Conservation (phyloP, 2,329 filamentous ascomycete species). For the Amauroascus verrucosus region DNA sequence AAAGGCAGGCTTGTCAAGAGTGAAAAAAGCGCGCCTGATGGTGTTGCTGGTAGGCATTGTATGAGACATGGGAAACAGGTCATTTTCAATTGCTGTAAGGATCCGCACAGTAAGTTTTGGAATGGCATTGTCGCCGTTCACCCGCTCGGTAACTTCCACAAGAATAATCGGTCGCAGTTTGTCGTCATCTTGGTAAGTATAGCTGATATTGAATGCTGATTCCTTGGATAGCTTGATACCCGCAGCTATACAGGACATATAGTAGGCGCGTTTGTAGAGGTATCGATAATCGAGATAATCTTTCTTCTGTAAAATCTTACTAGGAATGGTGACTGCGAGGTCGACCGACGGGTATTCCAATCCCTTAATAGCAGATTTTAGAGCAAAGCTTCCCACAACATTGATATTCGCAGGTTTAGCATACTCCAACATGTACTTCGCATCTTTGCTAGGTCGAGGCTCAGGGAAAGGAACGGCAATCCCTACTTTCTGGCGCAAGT, state of each 20-base stretch:
- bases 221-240: conserved; percentile 52
- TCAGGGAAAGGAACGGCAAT: conserved; percentile 74
- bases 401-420: conserved; percentile 67
- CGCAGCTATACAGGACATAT: conserved; percentile 69
- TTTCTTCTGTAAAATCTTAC: conserved; percentile 74
- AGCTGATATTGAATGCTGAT: conserved; percentile 49
- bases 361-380: conserved; percentile 60
- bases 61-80: conserved; percentile 61
- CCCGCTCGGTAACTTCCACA: conserved; percentile 29
- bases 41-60: conserved; percentile 60
- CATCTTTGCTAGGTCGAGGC: conserved; percentile 64
- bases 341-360: conserved; percentile 54
- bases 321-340: conserved; percentile 77
- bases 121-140: conserved; percentile 30
- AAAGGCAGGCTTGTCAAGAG: conserved; percentile 36
- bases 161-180: conserved; percentile 60
- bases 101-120: conserved; percentile 57
- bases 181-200: conserved; percentile 61
- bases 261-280: conserved; percentile 90
- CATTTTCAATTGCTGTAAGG: conserved; percentile 60
- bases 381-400: conserved; percentile 76
- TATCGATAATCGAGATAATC: conserved; percentile 89
- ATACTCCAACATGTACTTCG: conserved; percentile 73
- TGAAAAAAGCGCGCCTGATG: conserved; percentile 48
- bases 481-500: conserved; percentile 53